Conservation (phyloP, 495 filamentous ascomycete genomes). For the Clavariopsis aquatica region DNA sequence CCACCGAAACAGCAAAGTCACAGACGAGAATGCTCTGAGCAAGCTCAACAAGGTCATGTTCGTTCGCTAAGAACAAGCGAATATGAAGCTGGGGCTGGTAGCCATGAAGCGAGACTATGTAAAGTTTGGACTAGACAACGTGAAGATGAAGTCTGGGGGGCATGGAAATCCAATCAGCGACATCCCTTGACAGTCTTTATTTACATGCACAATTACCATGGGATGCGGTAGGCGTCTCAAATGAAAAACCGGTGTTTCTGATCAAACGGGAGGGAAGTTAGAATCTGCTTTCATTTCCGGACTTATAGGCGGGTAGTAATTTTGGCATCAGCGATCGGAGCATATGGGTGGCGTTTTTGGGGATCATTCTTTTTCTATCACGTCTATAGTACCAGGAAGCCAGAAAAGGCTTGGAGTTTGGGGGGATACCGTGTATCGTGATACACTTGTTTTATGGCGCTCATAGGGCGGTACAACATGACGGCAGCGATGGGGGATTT, state of each 20-base stretch:
- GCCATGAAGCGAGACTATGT: too few species aligned
- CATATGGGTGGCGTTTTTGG: constrained; percentile 1
- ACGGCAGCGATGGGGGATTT: neutral
- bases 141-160: too few species aligned
- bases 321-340: neutral
- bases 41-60: constrained; percentile 17
- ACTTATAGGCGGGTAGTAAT: neutral
- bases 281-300: neutral
- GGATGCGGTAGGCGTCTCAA: too few species aligned
- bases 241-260: too few species aligned
- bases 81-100: neutral
- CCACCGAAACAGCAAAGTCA: constrained; percentile 1
- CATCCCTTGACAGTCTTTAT: too few species aligned
- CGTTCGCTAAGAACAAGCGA: neutral
- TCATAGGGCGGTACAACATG: neutral
- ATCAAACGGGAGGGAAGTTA: neutral
- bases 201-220: too few species aligned
- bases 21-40: constrained; percentile 3
- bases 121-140: too few species aligned
- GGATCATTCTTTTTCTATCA: neutral
- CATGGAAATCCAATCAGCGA: too few species aligned
- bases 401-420: neutral
- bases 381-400: neutral
- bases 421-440: neutral
- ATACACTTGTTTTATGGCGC: neutral